Conservation (phyloP, 768 basidiomycete species). For the Tremella mesenterica region DNA sequence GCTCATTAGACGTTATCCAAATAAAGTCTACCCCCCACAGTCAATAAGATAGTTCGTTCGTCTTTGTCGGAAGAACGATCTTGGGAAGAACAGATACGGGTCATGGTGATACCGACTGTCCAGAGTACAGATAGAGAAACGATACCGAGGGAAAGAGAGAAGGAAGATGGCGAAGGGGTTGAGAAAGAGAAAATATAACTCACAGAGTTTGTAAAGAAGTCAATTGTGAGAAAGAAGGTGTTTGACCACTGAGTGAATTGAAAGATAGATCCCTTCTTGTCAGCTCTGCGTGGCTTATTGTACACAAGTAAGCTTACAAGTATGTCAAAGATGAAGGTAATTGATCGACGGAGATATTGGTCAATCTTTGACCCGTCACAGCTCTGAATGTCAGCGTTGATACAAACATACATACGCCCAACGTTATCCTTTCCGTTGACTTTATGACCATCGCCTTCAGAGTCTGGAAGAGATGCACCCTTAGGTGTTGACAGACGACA, state of each 20-base stretch:
- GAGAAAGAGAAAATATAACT: constrained; percentile 3
- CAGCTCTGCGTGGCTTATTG: too few relatives aligned
- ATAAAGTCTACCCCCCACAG: neutral
- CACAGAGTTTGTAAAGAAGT: constrained; percentile 34
- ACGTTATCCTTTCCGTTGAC: too few relatives aligned
- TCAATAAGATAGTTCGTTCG: neutral
- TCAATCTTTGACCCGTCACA: constrained; percentile 39
- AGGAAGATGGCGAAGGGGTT: too few relatives aligned
- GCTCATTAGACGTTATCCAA: neutral
- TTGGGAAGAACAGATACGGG: too few relatives aligned
- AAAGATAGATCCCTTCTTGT: constrained; percentile 40
- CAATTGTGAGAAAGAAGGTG: constrained; percentile 28
- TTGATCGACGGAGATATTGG: constrained; percentile 16
- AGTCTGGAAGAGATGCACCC: too few relatives aligned
- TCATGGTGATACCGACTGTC: too few relatives aligned
- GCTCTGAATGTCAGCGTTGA: constrained; percentile 23
- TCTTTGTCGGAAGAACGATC: too few relatives aligned
- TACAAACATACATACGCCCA: too few relatives aligned
- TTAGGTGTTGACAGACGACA: too few relatives aligned
- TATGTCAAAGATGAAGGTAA: constrained; percentile 37
- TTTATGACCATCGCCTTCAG: too few relatives aligned
- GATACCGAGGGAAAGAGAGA: too few relatives aligned
- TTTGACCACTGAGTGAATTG: constrained; percentile 33
- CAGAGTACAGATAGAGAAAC: too few relatives aligned
- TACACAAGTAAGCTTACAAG: constrained; percentile 26